These are phyloP conservation scores for Fraxinus excelsior DNA, from an alignment of 257 asterid species.

Conservation along the genomic window DNA sequence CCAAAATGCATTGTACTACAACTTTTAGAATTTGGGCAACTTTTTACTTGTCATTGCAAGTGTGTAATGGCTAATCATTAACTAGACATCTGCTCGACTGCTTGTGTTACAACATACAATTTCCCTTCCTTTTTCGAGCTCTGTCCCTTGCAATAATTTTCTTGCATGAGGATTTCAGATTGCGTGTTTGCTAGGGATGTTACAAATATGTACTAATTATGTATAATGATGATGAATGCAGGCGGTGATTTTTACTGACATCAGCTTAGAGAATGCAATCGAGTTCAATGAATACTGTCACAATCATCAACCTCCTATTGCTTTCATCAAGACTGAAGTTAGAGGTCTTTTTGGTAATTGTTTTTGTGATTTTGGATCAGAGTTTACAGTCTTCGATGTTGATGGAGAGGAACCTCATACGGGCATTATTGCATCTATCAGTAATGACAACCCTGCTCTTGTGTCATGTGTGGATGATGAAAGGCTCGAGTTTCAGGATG, in stretches of 20 bases:
- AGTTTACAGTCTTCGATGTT: conserved; percentile 81
- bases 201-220: conserved; percentile 13
- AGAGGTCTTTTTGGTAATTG: conserved; percentile 86
- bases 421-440: conserved; percentile 86
- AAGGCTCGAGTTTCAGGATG: conserved; percentile 94
- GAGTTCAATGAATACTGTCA: conserved; percentile 84
- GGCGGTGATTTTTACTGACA: conserved; percentile 90
- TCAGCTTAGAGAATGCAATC: conserved; percentile 54
- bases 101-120: background rate
- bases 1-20: background rate
- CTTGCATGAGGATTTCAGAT: background rate
- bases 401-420: conserved; percentile 96
- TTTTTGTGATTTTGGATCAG: conserved; percentile 92
- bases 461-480: conserved; percentile 94
- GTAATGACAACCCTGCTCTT: conserved; percentile 82
- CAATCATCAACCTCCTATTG: conserved; percentile 84
- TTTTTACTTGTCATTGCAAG: background rate
- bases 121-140: background rate
- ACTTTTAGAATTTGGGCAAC: background rate
- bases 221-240: conserved; percentile 34
- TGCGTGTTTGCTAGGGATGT: background rate
- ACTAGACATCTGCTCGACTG: background rate
- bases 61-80: background rate
- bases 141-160: background rate
- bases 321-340: conserved; percentile 87